Evolutionary conservation across 2,329 filamentous ascomycete species (phyloP).

Genomic region (Verticillium klebahnii): DNA sequence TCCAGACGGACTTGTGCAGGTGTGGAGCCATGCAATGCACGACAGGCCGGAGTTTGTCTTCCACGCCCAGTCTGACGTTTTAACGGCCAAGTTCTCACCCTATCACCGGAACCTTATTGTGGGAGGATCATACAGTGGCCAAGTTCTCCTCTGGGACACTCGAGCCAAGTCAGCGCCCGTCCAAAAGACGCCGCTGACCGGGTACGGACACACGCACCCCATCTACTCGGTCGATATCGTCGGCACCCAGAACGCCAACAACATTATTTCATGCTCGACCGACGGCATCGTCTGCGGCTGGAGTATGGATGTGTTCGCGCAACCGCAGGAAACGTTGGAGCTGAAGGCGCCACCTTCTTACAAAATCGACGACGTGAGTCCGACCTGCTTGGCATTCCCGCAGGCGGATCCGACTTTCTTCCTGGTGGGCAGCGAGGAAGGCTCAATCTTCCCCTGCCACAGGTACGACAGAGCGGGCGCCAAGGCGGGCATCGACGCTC

Average conservation of each 20-base stretch:
- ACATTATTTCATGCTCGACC: conserved; percentile 94
- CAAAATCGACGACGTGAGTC: conserved; percentile 90
- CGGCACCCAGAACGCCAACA: conserved; percentile 97
- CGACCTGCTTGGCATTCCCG: conserved; percentile 92
- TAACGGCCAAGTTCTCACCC: conserved; percentile 96
- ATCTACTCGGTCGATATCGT: conserved; percentile 95
- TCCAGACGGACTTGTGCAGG: conserved; percentile 86
- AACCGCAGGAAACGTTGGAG: conserved; percentile 91
- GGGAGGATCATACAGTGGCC: conserved; percentile 92
- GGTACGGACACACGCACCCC: conserved; percentile 91
- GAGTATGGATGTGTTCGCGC: conserved; percentile 96
- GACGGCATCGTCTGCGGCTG: conserved; percentile 96
- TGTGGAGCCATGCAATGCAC: conserved; percentile 96
- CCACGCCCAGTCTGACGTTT: conserved; percentile 90
- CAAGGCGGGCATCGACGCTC: conserved; percentile 89
- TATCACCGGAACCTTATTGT: conserved; percentile 96
- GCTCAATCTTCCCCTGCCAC: conserved; percentile 92
- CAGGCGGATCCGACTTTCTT: conserved; percentile 96
- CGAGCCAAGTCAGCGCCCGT: conserved; percentile 84
- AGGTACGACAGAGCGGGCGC: conserved; percentile 95
- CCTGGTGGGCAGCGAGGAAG: conserved; percentile 94
- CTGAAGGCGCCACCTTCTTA: conserved; percentile 79
- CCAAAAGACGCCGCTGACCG: conserved; percentile 92
- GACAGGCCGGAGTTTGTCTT: conserved; percentile 95
- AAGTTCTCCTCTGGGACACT: conserved; percentile 96